Evolutionary conservation across 306 rosid genomes (phyloP).

Genomic region (Citrullus colocynthis): DNA sequence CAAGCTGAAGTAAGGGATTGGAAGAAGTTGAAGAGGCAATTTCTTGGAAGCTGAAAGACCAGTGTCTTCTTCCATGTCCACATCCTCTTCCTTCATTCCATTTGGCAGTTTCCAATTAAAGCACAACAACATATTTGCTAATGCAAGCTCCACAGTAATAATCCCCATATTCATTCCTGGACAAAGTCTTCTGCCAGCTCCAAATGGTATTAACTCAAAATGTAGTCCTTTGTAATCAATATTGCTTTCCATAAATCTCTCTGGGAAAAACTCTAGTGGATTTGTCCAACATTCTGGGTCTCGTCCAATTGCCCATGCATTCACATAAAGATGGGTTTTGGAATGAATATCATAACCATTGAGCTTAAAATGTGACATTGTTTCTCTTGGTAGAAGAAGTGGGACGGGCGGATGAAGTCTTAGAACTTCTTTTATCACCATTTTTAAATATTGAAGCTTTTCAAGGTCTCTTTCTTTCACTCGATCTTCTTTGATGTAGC

Average conservation of each 20-base stretch:
- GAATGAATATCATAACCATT: slow-evolving; percentile 20
- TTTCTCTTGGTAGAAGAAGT: slow-evolving; percentile 11
- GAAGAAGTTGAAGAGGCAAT: too few species aligned
- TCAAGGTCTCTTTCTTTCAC: not conserved
- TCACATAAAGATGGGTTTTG: slow-evolving; percentile 7
- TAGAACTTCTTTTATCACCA: slow-evolving; percentile 20
- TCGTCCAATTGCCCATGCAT: slow-evolving; percentile 27
- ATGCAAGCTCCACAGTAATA: not conserved
- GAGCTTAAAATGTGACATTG: slow-evolving; percentile 7
- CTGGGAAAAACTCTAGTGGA: not conserved
- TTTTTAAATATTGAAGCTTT: slow-evolving; percentile 16
- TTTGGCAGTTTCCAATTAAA: not conserved
- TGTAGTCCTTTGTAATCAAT: slow-evolving; percentile 12
- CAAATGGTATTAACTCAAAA: slow-evolving; percentile 6
- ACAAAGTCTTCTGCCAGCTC: slow-evolving; percentile 10
- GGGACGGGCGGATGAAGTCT: slow-evolving; percentile 25
- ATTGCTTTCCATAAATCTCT: slow-evolving; percentile 4
- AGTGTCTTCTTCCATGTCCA: not conserved
- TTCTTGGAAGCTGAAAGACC: not conserved
- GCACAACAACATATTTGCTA: not conserved
- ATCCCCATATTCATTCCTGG: not conserved
- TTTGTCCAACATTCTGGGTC: slow-evolving; percentile 6
- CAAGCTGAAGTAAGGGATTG: not conserved
- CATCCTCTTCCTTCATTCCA: not conserved
- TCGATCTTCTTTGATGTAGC: too few species aligned